Conservation (phyloP, 2,329 filamentous ascomycete genomes). For the Xylariaceae sp. region DNA sequence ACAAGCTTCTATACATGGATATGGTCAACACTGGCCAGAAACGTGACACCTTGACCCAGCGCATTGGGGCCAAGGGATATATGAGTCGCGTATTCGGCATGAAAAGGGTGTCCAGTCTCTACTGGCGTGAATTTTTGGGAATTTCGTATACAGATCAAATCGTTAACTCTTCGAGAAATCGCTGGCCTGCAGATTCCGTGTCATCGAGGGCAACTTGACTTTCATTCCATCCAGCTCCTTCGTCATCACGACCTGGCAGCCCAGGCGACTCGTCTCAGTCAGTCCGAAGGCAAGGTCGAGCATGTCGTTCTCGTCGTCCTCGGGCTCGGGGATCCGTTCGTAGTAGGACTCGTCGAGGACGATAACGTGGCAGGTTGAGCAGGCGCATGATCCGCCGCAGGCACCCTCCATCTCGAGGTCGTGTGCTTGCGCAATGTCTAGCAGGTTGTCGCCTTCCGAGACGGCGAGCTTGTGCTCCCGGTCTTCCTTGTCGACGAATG, state of each 20-base stretch:
- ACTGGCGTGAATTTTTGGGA: neutral
- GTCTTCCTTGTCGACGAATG: slow-evolving; percentile 90
- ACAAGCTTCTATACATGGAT: slow-evolving; percentile 17
- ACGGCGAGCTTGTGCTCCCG: slow-evolving; percentile 72
- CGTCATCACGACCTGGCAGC: slow-evolving; percentile 88
- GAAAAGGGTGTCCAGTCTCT: neutral
- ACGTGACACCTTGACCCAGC: neutral
- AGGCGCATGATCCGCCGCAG: slow-evolving; percentile 89
- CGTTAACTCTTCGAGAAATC: slow-evolving; percentile 57
- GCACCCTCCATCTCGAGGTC: slow-evolving; percentile 98
- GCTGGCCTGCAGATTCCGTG: slow-evolving; percentile 88
- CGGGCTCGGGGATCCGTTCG: slow-evolving; percentile 71
- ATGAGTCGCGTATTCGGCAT: neutral
- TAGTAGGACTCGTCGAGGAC: slow-evolving; percentile 68
- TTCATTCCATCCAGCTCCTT: slow-evolving; percentile 82
- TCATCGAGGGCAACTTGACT: slow-evolving; percentile 87
- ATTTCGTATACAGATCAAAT: neutral
- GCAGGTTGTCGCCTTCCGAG: slow-evolving; percentile 79
- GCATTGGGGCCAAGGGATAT: neutral
- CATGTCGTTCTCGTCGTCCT: slow-evolving; percentile 85
- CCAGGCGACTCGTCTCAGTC: slow-evolving; percentile 76
- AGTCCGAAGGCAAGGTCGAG: slow-evolving; percentile 84
- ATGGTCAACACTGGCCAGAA: slow-evolving; percentile 2
- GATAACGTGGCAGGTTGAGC: slow-evolving; percentile 89
- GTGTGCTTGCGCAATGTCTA: slow-evolving; percentile 91